Percentiles rank a stretch among this genome's conserved stretches.
Conservation (phyloP, 495 filamentous ascomycete genomes). For the Xylaria intraflava region DNA sequence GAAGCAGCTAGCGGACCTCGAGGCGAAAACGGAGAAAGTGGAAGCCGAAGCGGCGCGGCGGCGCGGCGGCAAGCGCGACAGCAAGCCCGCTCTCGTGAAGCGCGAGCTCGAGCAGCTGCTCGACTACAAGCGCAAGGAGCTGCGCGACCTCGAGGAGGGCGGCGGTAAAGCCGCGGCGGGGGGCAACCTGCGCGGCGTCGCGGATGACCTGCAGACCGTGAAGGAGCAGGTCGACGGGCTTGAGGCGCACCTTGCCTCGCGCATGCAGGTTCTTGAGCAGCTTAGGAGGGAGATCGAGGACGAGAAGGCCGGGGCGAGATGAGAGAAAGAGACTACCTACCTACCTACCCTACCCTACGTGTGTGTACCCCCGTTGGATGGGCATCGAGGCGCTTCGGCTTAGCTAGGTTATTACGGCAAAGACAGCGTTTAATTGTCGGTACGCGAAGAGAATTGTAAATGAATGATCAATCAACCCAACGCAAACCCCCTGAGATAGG, state of each 20-base stretch:
- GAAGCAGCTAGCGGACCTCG: slow-evolving; percentile 81
- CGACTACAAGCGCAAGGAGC: slow-evolving; percentile 64
- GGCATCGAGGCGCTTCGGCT: no score
- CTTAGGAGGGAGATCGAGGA: slow-evolving; percentile 56
- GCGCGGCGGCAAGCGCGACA: slow-evolving; percentile 53
- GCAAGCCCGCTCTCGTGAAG: slow-evolving; percentile 80
- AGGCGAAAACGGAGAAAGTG: slow-evolving; percentile 71
- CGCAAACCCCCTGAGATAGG: not conserved
- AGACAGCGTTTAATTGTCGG: slow-evolving; percentile 5
- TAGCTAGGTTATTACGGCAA: slow-evolving; percentile 1
- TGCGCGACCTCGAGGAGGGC: slow-evolving; percentile 70
- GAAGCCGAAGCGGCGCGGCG: slow-evolving; percentile 55
- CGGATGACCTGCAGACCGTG: slow-evolving; percentile 66
- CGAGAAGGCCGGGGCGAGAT: slow-evolving; percentile 45
- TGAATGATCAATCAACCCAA: slow-evolving; percentile 1
- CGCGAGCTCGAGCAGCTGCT: slow-evolving; percentile 86
- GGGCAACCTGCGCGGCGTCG: slow-evolving; percentile 53
- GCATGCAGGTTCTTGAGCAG: slow-evolving; percentile 54
- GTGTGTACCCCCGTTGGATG: no score
- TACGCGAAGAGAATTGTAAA: not conserved
- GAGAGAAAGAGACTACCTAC: not conserved
- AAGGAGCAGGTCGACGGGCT: slow-evolving; percentile 68
- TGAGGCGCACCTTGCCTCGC: slow-evolving; percentile 56
- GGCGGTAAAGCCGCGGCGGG: slow-evolving; percentile 56
- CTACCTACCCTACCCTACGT: no score